Conservation (phyloP, 805 yeast species). For the Wickerhamomyces bisporus region DNA sequence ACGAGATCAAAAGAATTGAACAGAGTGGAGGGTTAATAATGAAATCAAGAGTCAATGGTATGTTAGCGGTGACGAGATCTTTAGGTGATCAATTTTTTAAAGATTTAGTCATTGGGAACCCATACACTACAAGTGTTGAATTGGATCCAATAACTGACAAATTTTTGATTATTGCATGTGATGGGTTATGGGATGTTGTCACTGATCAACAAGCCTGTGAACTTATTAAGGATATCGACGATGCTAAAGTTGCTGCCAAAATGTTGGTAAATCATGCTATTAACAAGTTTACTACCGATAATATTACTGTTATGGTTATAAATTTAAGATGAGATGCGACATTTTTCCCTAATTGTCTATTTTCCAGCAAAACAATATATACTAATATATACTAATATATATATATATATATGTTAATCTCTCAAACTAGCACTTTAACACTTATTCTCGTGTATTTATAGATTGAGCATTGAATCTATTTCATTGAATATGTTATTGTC, state of each 20-base stretch:
- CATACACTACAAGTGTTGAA: slow-evolving; percentile 87
- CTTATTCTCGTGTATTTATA: too few species aligned
- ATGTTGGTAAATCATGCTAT: slow-evolving; percentile 69
- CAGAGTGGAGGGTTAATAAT: slow-evolving; percentile 81
- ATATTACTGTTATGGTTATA: slow-evolving; percentile 90
- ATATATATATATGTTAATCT: too few species aligned
- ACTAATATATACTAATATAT: too few species aligned
- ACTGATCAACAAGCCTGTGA: slow-evolving; percentile 81
- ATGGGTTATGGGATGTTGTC: slow-evolving; percentile 95
- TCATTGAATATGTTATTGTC: slow-evolving; percentile 21
- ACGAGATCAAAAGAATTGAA: slow-evolving; percentile 72
- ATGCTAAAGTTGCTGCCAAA: slow-evolving; percentile 65
- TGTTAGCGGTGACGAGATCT: slow-evolving; percentile 90
- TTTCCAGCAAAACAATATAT: too few species aligned
- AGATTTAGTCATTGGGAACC: slow-evolving; percentile 80
- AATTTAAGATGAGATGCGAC: slow-evolving; percentile 17
- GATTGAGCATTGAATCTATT: slow-evolving; percentile 21
- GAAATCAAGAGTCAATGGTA: slow-evolving; percentile 92
- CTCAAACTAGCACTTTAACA: too few species aligned
- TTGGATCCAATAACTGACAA: slow-evolving; percentile 56
- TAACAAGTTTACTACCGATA: slow-evolving; percentile 78
- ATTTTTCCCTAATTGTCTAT: too few species aligned
- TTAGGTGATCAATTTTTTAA: slow-evolving; percentile 93
- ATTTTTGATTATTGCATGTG: slow-evolving; percentile 87
- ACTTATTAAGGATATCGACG: slow-evolving; percentile 46